Base-by-base conservation (phyloP, 768 basidiomycete species). In the Russula sp. region DNA sequence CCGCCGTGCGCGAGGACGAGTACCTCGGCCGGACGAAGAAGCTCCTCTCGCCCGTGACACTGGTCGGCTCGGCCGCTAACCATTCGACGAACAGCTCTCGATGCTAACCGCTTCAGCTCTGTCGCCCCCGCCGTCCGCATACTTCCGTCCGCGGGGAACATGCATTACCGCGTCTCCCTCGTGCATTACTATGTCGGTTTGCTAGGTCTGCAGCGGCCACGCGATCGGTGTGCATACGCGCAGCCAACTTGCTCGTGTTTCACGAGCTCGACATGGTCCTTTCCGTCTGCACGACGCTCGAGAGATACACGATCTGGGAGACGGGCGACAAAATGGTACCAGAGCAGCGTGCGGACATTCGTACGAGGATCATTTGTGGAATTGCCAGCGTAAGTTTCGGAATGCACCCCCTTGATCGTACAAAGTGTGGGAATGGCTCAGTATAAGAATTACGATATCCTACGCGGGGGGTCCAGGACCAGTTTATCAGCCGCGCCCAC, bases 21-120 rank as follows among this genome's bases (percentile, higher is more conserved):
- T 58, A 79, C 14, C 73, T 75, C 8, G 74, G 77, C 32, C 80
- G 78, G 65, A 74, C 80, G 70, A 85, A 83, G 70, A 89, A 92
- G 68, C 74, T 95, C 9, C 74, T 93, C 47, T 84, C 88, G 8
- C 77, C 90, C 27, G 80, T 86, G 6, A 80, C 87, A 18, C 91
- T 94, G 0, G 80, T 92, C 34, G 83, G 85, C 31, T 77, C 85
- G 3, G 79, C 1, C 75, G 71, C 3, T 82, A 82, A 5, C 84
- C 86, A 0, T 75, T 78, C 0, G 64, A 71, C 3, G 76, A 80
- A 39, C 83, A 89, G 42, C 77, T 89, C 2, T 88, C 91, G 0
- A 85, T 85, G 80, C 77, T 96, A 97, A 97, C 73, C 84, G 94
- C 9, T 84, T 91, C 68, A 84, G 82, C 54, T 86, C 89, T 11